Evolutionary conservation across 2,329 filamentous ascomycete species (phyloP).

Genomic region (Pezicula rhizophila): DNA sequence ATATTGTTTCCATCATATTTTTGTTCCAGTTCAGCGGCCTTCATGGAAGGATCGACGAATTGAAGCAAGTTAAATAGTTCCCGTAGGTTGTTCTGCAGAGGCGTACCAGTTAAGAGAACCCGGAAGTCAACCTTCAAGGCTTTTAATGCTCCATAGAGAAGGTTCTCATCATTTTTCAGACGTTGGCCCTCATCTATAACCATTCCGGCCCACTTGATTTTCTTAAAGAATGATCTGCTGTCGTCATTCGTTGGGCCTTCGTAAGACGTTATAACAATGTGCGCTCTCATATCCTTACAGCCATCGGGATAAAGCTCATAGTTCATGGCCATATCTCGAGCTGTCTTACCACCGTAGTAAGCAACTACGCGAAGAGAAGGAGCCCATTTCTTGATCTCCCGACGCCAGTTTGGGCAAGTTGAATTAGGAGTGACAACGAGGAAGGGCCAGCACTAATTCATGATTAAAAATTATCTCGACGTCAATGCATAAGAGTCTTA

Average conservation of each 20-base stretch:
- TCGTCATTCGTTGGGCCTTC: conserved; percentile 75
- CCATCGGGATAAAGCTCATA: conserved; percentile 77
- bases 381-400: conserved; percentile 92
- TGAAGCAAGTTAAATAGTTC: conserved; percentile 96
- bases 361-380: conserved; percentile 83
- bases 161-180: conserved; percentile 84
- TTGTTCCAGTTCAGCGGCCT: conserved; percentile 68
- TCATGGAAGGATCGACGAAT: conserved; percentile 68
- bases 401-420: conserved; percentile 95
- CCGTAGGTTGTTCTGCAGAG: conserved; percentile 89
- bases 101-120: conserved; percentile 79
- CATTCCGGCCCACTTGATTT: conserved; percentile 77
- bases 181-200: conserved; percentile 94
- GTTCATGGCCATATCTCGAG: conserved; percentile 70
- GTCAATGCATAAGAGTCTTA: conserved; percentile 12
- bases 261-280: conserved; percentile 92
- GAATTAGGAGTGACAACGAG: conserved; percentile 90
- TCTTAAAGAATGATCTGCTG: conserved; percentile 58
- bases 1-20: conserved; percentile 61
- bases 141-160: conserved; percentile 69
- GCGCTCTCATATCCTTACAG: conserved; percentile 67
- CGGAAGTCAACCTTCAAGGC: conserved; percentile 76
- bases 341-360: conserved; percentile 73
- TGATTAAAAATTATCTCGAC: conserved; percentile 37
- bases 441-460: conserved; percentile 70